These are phyloP conservation scores for Neofusicoccum ribis DNA, from an alignment of 2,329 filamentous ascomycete genomes.

Conservation along the genomic window DNA sequence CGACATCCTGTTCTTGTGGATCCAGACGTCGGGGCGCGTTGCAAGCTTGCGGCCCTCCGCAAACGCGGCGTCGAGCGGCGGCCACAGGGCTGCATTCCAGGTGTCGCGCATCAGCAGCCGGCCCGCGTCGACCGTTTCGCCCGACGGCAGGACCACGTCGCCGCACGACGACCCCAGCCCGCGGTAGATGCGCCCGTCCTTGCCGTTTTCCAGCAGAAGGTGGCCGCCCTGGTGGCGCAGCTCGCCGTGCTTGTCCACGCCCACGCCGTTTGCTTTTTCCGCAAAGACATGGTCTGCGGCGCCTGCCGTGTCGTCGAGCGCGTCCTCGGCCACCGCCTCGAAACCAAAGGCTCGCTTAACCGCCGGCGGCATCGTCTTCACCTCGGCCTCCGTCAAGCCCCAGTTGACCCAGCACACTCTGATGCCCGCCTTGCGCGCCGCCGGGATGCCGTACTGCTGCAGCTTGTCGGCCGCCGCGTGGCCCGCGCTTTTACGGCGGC, in stretches of 20 bases:
- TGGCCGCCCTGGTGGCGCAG: conserved; percentile 18
- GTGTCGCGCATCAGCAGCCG: conserved; percentile 39
- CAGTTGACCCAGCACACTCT: conserved; percentile 45
- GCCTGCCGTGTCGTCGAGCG: not conserved
- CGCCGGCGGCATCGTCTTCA: conserved; percentile 38
- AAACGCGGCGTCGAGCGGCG: conserved; percentile 38
- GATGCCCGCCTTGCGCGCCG: conserved; percentile 41
- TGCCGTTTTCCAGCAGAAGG: conserved; percentile 22
- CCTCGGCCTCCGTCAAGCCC: conserved; percentile 40
- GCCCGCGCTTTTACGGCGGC: conserved; percentile 25
- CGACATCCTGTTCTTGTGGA: conserved; percentile 46
- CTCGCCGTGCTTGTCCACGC: conserved; percentile 35
- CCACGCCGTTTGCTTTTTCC: conserved; percentile 24
- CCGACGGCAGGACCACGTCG: conserved; percentile 24
- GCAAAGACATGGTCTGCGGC: not conserved
- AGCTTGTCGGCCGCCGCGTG: conserved; percentile 33
- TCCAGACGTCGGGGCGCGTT: conserved; percentile 28
- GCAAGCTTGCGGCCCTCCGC: conserved; percentile 23
- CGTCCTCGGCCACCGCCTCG: conserved; percentile 26
- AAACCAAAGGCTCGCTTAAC: conserved; percentile 42
- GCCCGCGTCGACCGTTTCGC: conserved; percentile 33
- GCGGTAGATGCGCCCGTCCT: conserved; percentile 26
- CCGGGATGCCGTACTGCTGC: conserved; percentile 38
- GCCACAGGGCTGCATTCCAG: conserved; percentile 45
- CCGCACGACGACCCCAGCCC: conserved; percentile 38